Evolutionary conservation across 768 basidiomycete genomes (phyloP).

Genomic region (Termitomyces sp.): DNA sequence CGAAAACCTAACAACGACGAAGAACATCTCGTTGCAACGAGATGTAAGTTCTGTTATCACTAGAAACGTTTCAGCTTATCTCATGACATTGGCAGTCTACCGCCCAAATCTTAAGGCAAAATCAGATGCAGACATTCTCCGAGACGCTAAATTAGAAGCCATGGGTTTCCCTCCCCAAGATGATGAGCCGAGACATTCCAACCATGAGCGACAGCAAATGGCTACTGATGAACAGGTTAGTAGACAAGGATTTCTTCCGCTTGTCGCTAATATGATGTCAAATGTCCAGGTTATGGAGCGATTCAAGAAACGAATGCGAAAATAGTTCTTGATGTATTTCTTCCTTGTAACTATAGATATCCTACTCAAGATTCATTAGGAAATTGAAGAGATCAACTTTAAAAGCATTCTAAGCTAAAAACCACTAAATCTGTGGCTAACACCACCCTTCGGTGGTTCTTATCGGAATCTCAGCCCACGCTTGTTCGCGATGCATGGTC

Average conservation of each 20-base stretch:
- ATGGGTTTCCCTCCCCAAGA: slow-evolving; percentile 68
- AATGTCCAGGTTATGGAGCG: slow-evolving; percentile 79
- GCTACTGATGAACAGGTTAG: slow-evolving; percentile 89
- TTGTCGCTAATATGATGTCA: neutral
- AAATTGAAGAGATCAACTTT: neutral
- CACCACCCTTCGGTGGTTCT: neutral
- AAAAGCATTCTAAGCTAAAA: neutral
- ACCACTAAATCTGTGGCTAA: neutral
- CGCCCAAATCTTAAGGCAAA: slow-evolving; percentile 78
- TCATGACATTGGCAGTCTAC: slow-evolving; percentile 52
- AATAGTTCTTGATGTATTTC: slow-evolving; percentile 31
- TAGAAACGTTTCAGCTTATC: neutral
- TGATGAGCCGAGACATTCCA: slow-evolving; percentile 38
- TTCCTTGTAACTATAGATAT: slow-evolving; percentile 1
- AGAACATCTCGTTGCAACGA: slow-evolving; percentile 78
- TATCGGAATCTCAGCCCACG: neutral
- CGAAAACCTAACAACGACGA: slow-evolving; percentile 59
- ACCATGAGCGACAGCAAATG: slow-evolving; percentile 63
- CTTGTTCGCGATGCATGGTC: neutral
- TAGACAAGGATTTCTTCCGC: slow-evolving; percentile 1
- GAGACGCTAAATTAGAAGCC: slow-evolving; percentile 84
- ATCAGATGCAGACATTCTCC: slow-evolving; percentile 83
- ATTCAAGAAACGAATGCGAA: slow-evolving; percentile 95
- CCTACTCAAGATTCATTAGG: neutral
- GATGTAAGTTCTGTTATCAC: slow-evolving; percentile 56